These are phyloP conservation scores for Botrytis elliptica DNA, from an alignment of 2,329 filamentous ascomycete genomes.

Conservation along the genomic window DNA sequence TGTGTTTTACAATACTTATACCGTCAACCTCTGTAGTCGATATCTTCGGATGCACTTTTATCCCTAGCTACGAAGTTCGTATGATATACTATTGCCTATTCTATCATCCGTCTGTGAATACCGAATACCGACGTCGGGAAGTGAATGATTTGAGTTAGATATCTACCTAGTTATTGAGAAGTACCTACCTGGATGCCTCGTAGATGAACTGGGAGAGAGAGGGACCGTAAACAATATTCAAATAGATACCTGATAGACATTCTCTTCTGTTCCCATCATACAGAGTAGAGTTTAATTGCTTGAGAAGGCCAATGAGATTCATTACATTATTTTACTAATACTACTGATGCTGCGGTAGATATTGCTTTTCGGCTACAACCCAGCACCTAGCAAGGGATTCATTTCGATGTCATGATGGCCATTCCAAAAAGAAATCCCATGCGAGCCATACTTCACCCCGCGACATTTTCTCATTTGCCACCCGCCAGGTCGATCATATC, in stretches of 20 bases:
- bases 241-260: background rate
- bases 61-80: background rate
- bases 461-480: conserved; percentile 1
- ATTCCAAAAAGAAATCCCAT: background rate
- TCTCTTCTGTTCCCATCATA: background rate
- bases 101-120: too few species aligned
- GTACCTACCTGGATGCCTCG: background rate
- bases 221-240: background rate
- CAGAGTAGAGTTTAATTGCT: background rate
- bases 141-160: background rate
- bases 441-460: background rate
- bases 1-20: too few species aligned
- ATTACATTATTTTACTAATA: background rate
- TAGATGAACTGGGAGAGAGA: background rate
- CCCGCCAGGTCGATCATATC: background rate
- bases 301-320: background rate
- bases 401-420: background rate
- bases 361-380: background rate
- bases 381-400: background rate
- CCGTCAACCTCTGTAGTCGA: too few species aligned
- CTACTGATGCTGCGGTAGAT: background rate
- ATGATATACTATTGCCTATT: background rate
- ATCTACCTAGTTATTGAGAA: background rate
- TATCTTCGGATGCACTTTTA: background rate
- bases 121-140: background rate